phyloP scores from a whole-genome alignment of 2,329 filamentous ascomycete species.

The Calonectria multiphialidica region DNA sequence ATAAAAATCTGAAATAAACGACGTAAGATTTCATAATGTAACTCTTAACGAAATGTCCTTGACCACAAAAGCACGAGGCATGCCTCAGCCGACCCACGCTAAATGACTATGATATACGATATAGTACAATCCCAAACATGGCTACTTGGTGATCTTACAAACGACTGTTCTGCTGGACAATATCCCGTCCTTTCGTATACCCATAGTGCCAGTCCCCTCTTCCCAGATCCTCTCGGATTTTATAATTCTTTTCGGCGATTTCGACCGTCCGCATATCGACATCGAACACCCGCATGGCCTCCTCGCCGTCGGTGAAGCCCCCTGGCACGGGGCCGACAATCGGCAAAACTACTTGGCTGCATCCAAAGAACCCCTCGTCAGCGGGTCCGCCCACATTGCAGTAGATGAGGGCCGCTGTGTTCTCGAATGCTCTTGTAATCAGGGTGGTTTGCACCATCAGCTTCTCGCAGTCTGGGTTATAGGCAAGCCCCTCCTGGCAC shows the following conservation, averaged over 20 bases:
- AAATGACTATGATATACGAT: not conserved
- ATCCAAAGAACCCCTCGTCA: constrained; percentile 37
- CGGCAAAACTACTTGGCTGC: constrained; percentile 77
- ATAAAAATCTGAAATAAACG: not conserved
- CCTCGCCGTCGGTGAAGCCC: constrained; percentile 65
- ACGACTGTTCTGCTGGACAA: not conserved
- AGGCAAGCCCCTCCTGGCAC: constrained; percentile 60
- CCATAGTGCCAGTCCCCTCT: constrained; percentile 74
- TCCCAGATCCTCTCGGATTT: constrained; percentile 67
- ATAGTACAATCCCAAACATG: not conserved
- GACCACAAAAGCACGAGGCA: not conserved
- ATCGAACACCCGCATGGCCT: constrained; percentile 72
- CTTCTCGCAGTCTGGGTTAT: constrained; percentile 73
- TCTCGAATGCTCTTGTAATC: constrained; percentile 77
- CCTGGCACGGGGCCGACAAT: constrained; percentile 72
- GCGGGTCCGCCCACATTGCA: constrained; percentile 72
- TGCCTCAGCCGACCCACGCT: not conserved
- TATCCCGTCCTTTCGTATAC: constrained; percentile 23
- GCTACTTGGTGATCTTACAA: not conserved
- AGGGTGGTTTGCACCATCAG: constrained; percentile 74
- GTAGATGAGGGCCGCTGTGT: constrained; percentile 78
- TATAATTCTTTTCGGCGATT: constrained; percentile 79
- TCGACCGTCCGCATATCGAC: constrained; percentile 74
- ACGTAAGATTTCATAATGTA: not conserved
- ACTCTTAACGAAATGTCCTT: not conserved